A percentile compares a stretch with the other conserved stretches of the same genome.
Evolutionary conservation across 768 basidiomycete genomes (phyloP).

Genomic region (Lactarius indigo): DNA sequence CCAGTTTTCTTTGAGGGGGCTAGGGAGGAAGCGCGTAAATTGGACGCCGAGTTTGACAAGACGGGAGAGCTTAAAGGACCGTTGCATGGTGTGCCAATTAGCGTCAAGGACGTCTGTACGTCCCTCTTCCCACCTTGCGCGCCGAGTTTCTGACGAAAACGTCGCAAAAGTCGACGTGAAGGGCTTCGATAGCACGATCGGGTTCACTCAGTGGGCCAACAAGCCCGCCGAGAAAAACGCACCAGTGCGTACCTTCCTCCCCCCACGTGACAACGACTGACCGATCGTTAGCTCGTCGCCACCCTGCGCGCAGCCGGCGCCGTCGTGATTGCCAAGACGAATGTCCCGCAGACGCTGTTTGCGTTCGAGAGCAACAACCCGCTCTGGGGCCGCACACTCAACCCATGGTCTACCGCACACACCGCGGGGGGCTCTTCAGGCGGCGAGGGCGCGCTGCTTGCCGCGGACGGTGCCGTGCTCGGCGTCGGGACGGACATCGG

Average conservation of each 20-base stretch:
- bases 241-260: slow-evolving; percentile 44
- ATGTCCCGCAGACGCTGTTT: slow-evolving; percentile 88
- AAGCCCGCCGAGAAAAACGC: slow-evolving; percentile 59
- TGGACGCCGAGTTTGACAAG: slow-evolving; percentile 61
- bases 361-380: slow-evolving; percentile 82
- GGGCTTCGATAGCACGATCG: slow-evolving; percentile 65
- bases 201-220: slow-evolving; percentile 68
- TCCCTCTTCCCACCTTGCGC: background rate
- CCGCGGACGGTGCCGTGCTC: slow-evolving; percentile 73
- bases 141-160: background rate
- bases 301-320: slow-evolving; percentile 70
- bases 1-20: slow-evolving; percentile 71
- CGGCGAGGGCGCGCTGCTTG: slow-evolving; percentile 68
- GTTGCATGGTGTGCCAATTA: slow-evolving; percentile 78
- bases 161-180: slow-evolving; percentile 48
- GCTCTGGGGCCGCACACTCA: slow-evolving; percentile 67
- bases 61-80: slow-evolving; percentile 59
- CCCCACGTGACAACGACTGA: background rate
- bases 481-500: slow-evolving; percentile 83
- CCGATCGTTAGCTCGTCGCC: slow-evolving; percentile 46
- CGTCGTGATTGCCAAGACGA: slow-evolving; percentile 84
- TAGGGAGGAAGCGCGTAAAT: slow-evolving; percentile 51
- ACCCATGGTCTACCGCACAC: slow-evolving; percentile 52
- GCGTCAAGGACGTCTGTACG: slow-evolving; percentile 73
- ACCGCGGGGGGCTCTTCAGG: slow-evolving; percentile 27